phyloP scores from a whole-genome alignment of 2,329 filamentous ascomycete species.

The Fusarium anthophilum region DNA sequence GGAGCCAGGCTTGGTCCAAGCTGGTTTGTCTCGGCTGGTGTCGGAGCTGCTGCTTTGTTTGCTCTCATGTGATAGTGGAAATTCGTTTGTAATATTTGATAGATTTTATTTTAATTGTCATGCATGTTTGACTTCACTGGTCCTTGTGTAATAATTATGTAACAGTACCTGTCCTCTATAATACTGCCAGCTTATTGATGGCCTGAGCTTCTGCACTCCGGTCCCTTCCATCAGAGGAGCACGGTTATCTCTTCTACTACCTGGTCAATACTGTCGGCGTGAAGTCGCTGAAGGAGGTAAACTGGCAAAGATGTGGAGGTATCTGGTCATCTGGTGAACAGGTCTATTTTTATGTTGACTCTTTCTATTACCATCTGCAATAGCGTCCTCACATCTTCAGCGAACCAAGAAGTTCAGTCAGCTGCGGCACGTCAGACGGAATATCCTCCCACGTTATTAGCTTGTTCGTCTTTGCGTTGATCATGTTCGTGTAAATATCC shows the following conservation, averaged over 20 bases:
- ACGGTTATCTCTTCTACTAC: background rate
- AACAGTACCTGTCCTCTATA: background rate
- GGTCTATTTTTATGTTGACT: background rate
- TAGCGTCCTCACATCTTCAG: background rate
- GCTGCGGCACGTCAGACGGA: conserved; percentile 4
- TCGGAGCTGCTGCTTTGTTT: background rate
- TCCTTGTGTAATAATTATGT: background rate
- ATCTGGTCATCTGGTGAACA: background rate
- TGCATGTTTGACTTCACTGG: background rate
- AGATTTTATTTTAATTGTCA: background rate
- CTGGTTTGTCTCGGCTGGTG: conserved; percentile 1
- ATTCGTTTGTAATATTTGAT: background rate
- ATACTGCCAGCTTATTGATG: no score
- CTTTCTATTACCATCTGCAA: background rate
- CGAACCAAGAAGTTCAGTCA: background rate
- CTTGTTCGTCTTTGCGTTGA: background rate
- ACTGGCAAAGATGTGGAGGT: accelerated
- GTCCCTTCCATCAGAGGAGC: accelerated
- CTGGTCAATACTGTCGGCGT: accelerated
- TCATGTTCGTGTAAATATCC: conserved; percentile 8
- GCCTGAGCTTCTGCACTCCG: background rate
- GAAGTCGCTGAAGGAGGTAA: accelerated
- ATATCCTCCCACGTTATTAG: conserved; percentile 4
- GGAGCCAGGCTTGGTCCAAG: background rate
- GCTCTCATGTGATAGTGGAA: background rate